Evolutionary conservation across 2,329 filamentous ascomycete species (phyloP).

Genomic region (Trichoderma atrobrunneum): DNA sequence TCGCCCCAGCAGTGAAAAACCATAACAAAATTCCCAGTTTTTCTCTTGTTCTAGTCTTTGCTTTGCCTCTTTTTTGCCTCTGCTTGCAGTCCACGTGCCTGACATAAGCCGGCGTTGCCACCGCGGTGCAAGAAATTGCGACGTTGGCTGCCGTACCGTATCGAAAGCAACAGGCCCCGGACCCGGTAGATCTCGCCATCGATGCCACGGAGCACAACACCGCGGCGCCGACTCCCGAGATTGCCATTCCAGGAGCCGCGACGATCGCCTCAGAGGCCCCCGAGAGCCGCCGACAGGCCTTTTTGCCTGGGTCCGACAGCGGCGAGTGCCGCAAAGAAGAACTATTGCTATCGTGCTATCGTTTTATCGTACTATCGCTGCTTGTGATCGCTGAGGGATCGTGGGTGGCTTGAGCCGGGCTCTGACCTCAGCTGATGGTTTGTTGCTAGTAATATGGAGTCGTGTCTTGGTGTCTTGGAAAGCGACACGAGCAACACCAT

Average conservation of each 20-base stretch:
- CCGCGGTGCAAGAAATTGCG: background rate
- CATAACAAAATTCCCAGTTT: background rate
- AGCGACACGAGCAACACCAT: background rate
- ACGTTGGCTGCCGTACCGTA: background rate
- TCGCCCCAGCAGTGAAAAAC: background rate
- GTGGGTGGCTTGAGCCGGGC: background rate
- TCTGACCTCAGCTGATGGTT: constrained; percentile 16
- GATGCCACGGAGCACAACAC: constrained; percentile 13
- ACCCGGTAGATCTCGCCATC: constrained; percentile 10
- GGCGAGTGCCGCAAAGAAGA: background rate
- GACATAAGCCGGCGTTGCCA: constrained; percentile 2
- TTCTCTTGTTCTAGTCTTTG: background rate
- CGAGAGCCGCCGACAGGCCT: background rate
- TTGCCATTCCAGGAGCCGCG: constrained; percentile 6
- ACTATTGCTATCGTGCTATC: background rate
- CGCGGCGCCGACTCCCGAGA: constrained; percentile 15
- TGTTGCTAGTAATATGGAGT: background rate
- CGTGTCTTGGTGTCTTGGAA: background rate
- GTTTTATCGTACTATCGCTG: background rate
- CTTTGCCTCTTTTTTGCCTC: background rate
- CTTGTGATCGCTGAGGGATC: background rate
- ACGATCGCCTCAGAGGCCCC: background rate
- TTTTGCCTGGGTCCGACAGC: background rate
- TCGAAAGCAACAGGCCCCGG: background rate
- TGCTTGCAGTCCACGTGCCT: constrained; percentile 8